Base-by-base conservation (phyloP, 2,329 filamentous ascomycete genomes). In the Cercospora janseana region DNA sequence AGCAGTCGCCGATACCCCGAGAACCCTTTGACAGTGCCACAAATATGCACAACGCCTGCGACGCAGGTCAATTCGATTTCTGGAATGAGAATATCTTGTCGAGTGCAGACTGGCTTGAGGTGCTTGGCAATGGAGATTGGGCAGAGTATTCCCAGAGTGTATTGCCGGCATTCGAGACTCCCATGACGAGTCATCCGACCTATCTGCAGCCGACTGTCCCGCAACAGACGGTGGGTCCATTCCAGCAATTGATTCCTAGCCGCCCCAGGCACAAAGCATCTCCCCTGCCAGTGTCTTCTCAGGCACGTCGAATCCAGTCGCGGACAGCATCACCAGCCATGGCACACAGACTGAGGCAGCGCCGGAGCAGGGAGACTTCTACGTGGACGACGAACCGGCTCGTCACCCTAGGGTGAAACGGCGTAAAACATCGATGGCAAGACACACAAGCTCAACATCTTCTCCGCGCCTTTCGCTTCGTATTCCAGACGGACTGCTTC, bases 301-400 rank as follows among this genome's bases (percentile, higher is more conserved):
- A 18, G 3, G 37, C 2, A 38, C 34, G 9, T 54, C 52, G 9
- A 50, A 47, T 49, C 23, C 41, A 24, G 24, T 46, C 8, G 43
- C 54, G n/a, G 47, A 48, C 18, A 50, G 46, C 15, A 31, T 45
- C 16, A 49, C 49, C 3, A 43, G 31, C 15, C 43, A 50, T 12
- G 28, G 34, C 4, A 48, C 40, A 16, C 46, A 51, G 4, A 51
- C 38, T 6, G 16, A 49, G n/a, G 37, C 45, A 3, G 12, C 23
- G n/a, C 21, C 40, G 12, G 48, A 47, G 26, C 29, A 27, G 41
- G 60, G 59, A 15, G 46, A 56, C 10, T 61, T 54, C 48, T 64
- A 64, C 35, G 56, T 62, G 12, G 61, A 64, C 32, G 61, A 60
- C 5, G 53, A 61, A 32, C 55, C 56, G 21, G 58, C 59, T 12